These are phyloP conservation scores for Silene vulgaris DNA, from an alignment of 179 eudicot species.

Conservation along the genomic window DNA sequence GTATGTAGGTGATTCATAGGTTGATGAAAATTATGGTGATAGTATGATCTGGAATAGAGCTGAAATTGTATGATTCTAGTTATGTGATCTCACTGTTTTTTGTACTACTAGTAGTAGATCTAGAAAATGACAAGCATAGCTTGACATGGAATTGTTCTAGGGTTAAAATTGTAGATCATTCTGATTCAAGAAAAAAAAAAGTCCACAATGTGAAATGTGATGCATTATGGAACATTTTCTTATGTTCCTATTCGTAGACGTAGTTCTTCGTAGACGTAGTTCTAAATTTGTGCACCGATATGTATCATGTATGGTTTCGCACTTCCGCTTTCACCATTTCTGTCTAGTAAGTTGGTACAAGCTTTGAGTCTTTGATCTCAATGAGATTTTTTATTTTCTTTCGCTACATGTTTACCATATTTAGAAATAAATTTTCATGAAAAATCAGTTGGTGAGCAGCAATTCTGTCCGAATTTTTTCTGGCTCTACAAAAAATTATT, in stretches of 20 bases:
- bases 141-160: background rate
- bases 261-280: background rate
- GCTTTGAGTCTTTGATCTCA: background rate
- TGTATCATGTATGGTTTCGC: too few relatives aligned
- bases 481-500: background rate
- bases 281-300: background rate
- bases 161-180: background rate
- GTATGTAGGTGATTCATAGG: background rate
- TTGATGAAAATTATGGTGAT: background rate
- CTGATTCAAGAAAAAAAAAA: background rate
- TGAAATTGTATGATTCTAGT: background rate
- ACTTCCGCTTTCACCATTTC: background rate
- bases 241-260: background rate
- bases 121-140: background rate
- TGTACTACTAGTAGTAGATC: background rate
- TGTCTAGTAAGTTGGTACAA: background rate
- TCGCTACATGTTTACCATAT: background rate
- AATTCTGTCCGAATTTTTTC: too few relatives aligned
- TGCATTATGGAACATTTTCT: background rate
- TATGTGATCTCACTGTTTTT: background rate
- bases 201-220: background rate
- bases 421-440: background rate
- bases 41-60: background rate
- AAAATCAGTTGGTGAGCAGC: background rate
- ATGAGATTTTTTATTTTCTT: background rate